Conservation (phyloP, 768 basidiomycete genomes). For the Rubroboletus pulcherrimus region DNA sequence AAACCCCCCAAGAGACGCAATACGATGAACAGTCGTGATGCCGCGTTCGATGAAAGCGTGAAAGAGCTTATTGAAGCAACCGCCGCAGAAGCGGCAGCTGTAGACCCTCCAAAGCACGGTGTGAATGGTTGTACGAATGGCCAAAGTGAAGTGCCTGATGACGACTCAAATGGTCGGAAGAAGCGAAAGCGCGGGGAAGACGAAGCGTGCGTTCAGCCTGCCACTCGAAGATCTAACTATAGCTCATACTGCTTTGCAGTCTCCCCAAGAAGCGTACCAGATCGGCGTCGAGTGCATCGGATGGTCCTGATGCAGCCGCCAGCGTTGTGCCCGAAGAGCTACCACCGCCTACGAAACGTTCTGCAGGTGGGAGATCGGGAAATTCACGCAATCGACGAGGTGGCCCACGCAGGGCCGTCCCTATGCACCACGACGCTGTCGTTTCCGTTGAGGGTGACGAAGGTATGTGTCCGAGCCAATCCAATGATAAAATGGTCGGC, state of each 20-base stretch:
- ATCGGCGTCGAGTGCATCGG: slow-evolving; percentile 70
- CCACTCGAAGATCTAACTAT: not conserved
- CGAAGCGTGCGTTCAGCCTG: slow-evolving; percentile 50
- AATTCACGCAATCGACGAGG: slow-evolving; percentile 30
- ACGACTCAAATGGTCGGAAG: slow-evolving; percentile 49
- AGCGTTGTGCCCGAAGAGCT: slow-evolving; percentile 39
- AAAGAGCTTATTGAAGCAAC: slow-evolving; percentile 74
- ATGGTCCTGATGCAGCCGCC: slow-evolving; percentile 43
- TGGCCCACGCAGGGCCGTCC: slow-evolving; percentile 26
- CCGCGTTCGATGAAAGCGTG: slow-evolving; percentile 85
- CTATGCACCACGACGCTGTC: slow-evolving; percentile 21
- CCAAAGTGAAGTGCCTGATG: slow-evolving; percentile 42
- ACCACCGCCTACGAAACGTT: slow-evolving; percentile 35
- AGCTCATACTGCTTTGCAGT: slow-evolving; percentile 31
- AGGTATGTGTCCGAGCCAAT: slow-evolving; percentile 41
- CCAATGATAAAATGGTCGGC: slow-evolving; percentile 13
- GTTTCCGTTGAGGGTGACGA: slow-evolving; percentile 54
- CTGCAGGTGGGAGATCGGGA: slow-evolving; percentile 23
- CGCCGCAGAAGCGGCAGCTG: slow-evolving; percentile 64
- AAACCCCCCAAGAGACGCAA: slow-evolving; percentile 83
- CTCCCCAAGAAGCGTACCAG: slow-evolving; percentile 67
- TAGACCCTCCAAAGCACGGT: slow-evolving; percentile 36
- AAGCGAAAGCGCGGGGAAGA: slow-evolving; percentile 78
- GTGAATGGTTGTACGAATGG: slow-evolving; percentile 40
- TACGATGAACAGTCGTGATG: slow-evolving; percentile 97